Base-by-base conservation (phyloP, 306 rosid species). In the Chamaecrista fasciculata region DNA sequence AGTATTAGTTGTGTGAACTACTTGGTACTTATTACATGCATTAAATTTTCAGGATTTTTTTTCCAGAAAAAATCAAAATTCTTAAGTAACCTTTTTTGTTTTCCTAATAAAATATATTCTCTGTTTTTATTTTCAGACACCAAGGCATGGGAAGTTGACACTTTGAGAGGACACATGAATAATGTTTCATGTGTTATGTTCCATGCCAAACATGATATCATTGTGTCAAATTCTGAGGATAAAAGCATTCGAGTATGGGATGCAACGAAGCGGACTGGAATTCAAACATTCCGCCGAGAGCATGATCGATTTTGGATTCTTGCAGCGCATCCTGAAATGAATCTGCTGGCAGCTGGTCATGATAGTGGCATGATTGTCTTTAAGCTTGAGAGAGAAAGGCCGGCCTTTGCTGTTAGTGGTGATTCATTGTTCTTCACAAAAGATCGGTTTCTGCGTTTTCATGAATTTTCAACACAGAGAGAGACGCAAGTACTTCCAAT, bases 241-340 rank as follows among this genome's bases (percentile, higher is more conserved):
- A 92, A 89, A 80, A 92, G 97, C 64, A 92, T 92, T 31, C 91
- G 96, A 55, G 95, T 92, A 44, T 92, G 97, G 97, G 97, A 92
- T 80, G 97, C 83, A 18, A 92, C 96, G 43, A 92, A 88, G 80
- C 79, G 97, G 62, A 87, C 97, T 49, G 96, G 97, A 68, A 72
- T 92, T 37, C 97, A 92, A 82, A 92, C 97, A 19, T 92, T 92
- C 68, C 95, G 97, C 51, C 78, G 97, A 16, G 97, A 92, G 72
- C 97, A 92, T 49, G 97, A 92, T 71, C 89, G 97, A 33, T 92
- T 92, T 76, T 92, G 97, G 97, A 92, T 92, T 82, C 97, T 92
- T 77, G 78, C 96, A 29, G 80, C 96, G 61, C 97, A 92, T 71
- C 97, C 97, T 42, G 96, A 92, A 82, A 92, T 92, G 96, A 91